A percentile compares a stretch with the other conserved stretches of the same genome.
Conservation (phyloP, 2,329 filamentous ascomycete species). For the Cytospora leucostoma region DNA sequence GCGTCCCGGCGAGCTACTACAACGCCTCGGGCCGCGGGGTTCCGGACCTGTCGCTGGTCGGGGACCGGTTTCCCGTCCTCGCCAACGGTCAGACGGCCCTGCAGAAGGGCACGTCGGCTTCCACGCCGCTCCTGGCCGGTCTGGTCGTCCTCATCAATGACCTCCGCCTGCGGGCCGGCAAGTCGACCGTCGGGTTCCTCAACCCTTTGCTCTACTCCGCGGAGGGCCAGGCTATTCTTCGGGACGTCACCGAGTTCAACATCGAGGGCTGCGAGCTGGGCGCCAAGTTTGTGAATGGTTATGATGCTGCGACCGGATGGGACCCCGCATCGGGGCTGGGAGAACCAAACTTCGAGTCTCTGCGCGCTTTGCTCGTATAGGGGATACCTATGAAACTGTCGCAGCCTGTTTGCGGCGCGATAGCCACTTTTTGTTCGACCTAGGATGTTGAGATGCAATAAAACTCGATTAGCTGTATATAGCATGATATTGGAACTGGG, state of each 20-base stretch:
- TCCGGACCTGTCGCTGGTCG: conserved; percentile 37
- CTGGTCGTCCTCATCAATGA: conserved; percentile 68
- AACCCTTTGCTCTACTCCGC: conserved; percentile 61
- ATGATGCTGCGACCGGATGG: conserved; percentile 46
- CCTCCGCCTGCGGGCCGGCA: conserved; percentile 56
- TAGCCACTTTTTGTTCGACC: no score
- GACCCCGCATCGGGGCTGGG: conserved; percentile 15
- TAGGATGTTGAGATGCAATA: no score
- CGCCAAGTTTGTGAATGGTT: neutral
- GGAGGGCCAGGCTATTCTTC: conserved; percentile 31
- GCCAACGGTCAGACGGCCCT: conserved; percentile 29
- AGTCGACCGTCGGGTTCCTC: conserved; percentile 57
- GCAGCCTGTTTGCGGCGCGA: no score
- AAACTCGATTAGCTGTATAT: no score
- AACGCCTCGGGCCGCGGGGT: conserved; percentile 33
- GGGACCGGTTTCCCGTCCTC: conserved; percentile 33
- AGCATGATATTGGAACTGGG: no score
- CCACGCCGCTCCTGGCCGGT: conserved; percentile 62
- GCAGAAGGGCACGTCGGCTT: conserved; percentile 49
- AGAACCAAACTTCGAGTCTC: neutral
- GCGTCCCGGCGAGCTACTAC: conserved; percentile 5
- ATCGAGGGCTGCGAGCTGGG: conserved; percentile 2
- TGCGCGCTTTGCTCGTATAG: neutral
- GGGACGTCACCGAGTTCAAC: conserved; percentile 33
- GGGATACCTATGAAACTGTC: neutral